Evolutionary conservation across 2,329 filamentous ascomycete genomes (phyloP), one percentile per base, ranked within the genome.

Genomic region (Cytospora leucostoma): DNA sequence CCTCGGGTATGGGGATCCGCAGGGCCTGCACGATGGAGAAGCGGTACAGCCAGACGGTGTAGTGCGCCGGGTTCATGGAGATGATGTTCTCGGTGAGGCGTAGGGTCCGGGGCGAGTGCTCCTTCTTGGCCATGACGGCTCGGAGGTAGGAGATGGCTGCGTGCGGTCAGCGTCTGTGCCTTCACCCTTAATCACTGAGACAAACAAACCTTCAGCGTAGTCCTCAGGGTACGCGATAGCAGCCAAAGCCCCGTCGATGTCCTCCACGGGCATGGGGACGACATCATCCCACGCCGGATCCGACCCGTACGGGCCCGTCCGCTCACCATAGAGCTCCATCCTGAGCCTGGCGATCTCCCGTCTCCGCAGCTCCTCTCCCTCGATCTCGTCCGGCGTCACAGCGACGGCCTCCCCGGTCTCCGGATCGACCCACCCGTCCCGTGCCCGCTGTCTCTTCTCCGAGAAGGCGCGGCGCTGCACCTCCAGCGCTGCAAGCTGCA

Each of bases 21-120:
- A 96, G 80, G 3, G 85, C 82, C 67, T 89, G 84, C 56, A 98
- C 78, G 59, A 89, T 90, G 71, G 89, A 87, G 69, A 93, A 92
- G 66, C 95, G 90, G 80, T 96, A 99, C 27, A 98, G 86, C 95
- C 95, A 99, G 66, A 98, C 94, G 17, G 95, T 99, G 79, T 99
- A 99, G 79, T 99, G 95, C 0, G 95, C 93, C 17, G 95, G 91
- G 76, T 99, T 99, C 84, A 97, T 88, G 65, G 82, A 81, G 73
- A 99, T 98, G 73, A 99, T 88, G 76, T 94, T 88, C 73, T 93
- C 89, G 5, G 95, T 99, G 66, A 99, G 85, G 37, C 82, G 84
- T 51, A 99, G 83, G 40, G 88, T 90, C 55, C 95, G 85, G 27
- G 88, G 84, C 32, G 90, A 93, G 79, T 89, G 84, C 76, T 99